These are phyloP conservation scores for Nakaseomyces uthaithaninus DNA, from an alignment of 1,139 yeast genomes.

Conservation along the genomic window DNA sequence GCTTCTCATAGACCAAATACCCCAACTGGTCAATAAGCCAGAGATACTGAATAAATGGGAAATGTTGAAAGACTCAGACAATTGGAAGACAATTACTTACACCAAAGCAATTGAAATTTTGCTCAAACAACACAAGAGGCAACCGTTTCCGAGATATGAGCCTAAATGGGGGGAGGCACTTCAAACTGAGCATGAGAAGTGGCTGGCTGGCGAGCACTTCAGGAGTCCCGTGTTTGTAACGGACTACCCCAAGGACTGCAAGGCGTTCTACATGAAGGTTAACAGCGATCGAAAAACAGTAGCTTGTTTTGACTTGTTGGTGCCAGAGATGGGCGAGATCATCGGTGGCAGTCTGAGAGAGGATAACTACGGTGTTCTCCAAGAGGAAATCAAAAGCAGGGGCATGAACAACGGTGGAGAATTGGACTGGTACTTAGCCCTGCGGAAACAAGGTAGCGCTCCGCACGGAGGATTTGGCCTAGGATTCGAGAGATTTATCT, in stretches of 20 bases:
- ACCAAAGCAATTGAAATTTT: slow-evolving; percentile 60
- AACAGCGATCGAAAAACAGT: slow-evolving; percentile 48
- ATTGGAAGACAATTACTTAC: slow-evolving; percentile 72
- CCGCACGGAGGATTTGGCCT: slow-evolving; percentile 98
- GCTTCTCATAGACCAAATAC: slow-evolving; percentile 22
- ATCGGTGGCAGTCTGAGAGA: slow-evolving; percentile 94
- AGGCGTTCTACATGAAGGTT: slow-evolving; percentile 86
- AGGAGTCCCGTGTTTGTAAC: slow-evolving; percentile 80
- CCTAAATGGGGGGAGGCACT: slow-evolving; percentile 67
- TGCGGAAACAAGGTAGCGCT: slow-evolving; percentile 68
- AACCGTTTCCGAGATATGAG: slow-evolving; percentile 28
- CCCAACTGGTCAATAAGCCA: slow-evolving; percentile 20
- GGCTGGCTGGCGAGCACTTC: slow-evolving; percentile 66
- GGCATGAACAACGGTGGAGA: slow-evolving; percentile 48
- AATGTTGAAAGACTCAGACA: slow-evolving; percentile 19
- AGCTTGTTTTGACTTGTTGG: slow-evolving; percentile 79
- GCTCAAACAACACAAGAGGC: slow-evolving; percentile 14
- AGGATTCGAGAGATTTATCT: slow-evolving; percentile 81
- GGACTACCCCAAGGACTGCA: slow-evolving; percentile 69
- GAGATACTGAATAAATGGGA: slow-evolving; percentile 31
- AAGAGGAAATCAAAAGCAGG: slow-evolving; percentile 42
- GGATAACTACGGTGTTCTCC: slow-evolving; percentile 45
- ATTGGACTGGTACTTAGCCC: slow-evolving; percentile 71
- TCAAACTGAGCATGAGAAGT: slow-evolving; percentile 83
- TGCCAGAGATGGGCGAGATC: slow-evolving; percentile 94